These are phyloP conservation scores for Galerina marginata DNA, from an alignment of 768 basidiomycete species.

Conservation along the genomic window DNA sequence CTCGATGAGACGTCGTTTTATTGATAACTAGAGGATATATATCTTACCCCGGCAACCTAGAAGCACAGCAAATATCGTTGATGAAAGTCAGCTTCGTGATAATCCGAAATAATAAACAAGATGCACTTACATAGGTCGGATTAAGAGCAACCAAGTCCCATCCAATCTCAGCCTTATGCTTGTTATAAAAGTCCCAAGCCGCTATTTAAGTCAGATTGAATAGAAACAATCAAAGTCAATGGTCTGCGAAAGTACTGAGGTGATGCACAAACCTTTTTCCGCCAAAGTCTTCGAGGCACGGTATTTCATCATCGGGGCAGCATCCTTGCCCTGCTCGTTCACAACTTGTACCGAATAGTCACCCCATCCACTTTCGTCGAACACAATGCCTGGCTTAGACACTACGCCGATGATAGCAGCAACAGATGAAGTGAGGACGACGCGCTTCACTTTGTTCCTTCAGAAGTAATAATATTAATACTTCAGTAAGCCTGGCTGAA, in stretches of 20 bases:
- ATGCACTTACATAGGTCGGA: conserved; percentile 42
- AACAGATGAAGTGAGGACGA: conserved; percentile 66
- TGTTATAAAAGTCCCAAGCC: conserved; percentile 45
- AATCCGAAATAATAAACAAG: background rate
- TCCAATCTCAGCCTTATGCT: conserved; percentile 41
- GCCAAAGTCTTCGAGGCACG: conserved; percentile 63
- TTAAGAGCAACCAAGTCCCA: conserved; percentile 61
- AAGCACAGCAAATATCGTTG: too few relatives aligned
- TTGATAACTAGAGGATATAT: background rate
- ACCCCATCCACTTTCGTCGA: conserved; percentile 66
- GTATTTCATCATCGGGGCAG: conserved; percentile 50
- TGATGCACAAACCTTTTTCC: conserved; percentile 47
- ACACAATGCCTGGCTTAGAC: conserved; percentile 29
- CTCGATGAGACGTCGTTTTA: too few relatives aligned
- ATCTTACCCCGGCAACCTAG: conserved; percentile 38
- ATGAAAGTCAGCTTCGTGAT: too few relatives aligned
- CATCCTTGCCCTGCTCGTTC: conserved; percentile 53
- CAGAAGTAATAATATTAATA: background rate
- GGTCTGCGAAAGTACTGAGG: background rate
- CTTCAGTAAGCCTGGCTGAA: too few relatives aligned
- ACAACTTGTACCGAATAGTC: conserved; percentile 50
- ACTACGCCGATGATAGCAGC: conserved; percentile 46
- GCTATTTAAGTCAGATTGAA: conserved; percentile 29
- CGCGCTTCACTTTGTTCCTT: conserved; percentile 50
- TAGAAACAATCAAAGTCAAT: background rate